Evolutionary conservation across 768 basidiomycete genomes (phyloP), one percentile per base, ranked within the genome.

Genomic region (Sporobolomyces pararoseus): DNA sequence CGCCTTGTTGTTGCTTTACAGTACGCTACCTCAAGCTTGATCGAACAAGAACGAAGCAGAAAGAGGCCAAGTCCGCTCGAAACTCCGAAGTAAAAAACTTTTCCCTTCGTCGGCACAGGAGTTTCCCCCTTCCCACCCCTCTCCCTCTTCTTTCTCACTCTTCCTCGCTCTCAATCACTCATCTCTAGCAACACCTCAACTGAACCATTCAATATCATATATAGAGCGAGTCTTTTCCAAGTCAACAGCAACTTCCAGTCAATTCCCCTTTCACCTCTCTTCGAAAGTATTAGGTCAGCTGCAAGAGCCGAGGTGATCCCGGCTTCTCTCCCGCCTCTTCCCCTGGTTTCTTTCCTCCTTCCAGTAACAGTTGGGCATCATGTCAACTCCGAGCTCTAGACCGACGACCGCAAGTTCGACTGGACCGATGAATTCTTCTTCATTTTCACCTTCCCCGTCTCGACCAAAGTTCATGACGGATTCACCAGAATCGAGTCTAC

Each of bases 351-450:
- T 13, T 12, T 42, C 39, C 39, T 17, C 39, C 17, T 42, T 17
- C 9, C 46, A 13, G 13, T 47, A 21, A 47, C 46, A 37, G 16
- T 23, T n/a, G n/a, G n/a, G n/a, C n/a, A n/a, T n/a, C 42, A 65
- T 65, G 63, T 55, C 63, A 44, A 47, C 63, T 13, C 17, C 63
- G 0, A 44, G 7, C 23, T 31, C 63, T 7, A 51, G 52, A 44
- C 53, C 39, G 44, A 55, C 42, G 17, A 51, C 62, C 19, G 37
- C 35, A 23, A 58, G 27, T 31, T 31, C 39, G 37, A 17, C 39
- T 42, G 10, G 10, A 9, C 39, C 52, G n/a, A n/a, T 31, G 29
- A 27, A 35, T 58, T 17, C 50, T 19, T 51, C 65, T n/a, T 29
- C 47, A 25, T 39, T 29, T 27, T 35, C 59, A 27, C 31, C 44